phyloP scores from a whole-genome alignment of 768 basidiomycete species.

The Butyriboletus loyo region DNA sequence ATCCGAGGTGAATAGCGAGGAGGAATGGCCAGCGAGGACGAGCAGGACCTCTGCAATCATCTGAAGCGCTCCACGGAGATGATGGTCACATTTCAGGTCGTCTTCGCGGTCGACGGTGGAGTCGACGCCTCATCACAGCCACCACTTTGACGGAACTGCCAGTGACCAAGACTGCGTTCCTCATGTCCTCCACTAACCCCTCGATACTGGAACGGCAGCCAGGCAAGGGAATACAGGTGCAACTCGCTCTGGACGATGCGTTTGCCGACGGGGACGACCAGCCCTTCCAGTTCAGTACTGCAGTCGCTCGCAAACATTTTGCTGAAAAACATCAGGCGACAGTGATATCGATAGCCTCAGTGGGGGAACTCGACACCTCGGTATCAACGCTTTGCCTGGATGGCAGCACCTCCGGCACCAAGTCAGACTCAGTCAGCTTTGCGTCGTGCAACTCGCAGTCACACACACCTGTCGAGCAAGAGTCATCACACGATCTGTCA shows the following conservation, averaged over 20 bases:
- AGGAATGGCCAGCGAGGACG: conserved; percentile 82
- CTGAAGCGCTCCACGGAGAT: background rate
- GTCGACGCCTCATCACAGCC: conserved; percentile 1
- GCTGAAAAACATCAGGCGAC: conserved; percentile 40
- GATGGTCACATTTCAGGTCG: background rate
- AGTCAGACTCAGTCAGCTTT: conserved; percentile 14
- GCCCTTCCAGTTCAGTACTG: conserved; percentile 53
- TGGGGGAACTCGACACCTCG: conserved; percentile 40
- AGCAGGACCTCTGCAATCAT: conserved; percentile 92
- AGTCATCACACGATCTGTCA: conserved; percentile 17
- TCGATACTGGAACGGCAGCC: conserved; percentile 21
- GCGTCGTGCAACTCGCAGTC: conserved; percentile 23
- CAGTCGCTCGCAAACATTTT: conserved; percentile 61
- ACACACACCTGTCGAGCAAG: conserved; percentile 16
- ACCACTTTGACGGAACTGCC: background rate
- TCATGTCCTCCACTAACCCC: conserved; percentile 15
- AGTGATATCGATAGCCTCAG: conserved; percentile 35
- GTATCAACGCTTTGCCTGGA: conserved; percentile 61
- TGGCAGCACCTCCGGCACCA: conserved; percentile 22
- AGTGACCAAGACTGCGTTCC: background rate
- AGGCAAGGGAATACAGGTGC: conserved; percentile 21
- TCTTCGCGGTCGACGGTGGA: background rate
- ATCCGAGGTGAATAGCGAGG: conserved; percentile 72
- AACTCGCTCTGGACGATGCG: conserved; percentile 61
- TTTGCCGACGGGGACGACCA: conserved; percentile 57